Evolutionary conservation across 1,139 yeast genomes (phyloP).

Genomic region (Pichia sp.): DNA sequence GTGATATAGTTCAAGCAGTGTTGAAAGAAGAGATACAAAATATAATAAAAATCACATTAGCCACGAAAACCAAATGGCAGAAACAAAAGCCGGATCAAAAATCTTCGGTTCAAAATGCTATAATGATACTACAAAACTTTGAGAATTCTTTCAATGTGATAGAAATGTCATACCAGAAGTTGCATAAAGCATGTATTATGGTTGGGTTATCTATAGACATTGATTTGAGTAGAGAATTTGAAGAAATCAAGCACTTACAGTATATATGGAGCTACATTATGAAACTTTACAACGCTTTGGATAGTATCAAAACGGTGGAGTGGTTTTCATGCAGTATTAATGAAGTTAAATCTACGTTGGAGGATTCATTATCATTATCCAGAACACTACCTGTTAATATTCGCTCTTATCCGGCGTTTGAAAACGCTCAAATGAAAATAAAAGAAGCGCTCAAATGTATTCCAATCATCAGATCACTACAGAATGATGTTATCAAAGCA

Average conservation of each 20-base stretch:
- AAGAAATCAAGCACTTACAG: conserved; percentile 56
- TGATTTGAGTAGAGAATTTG: conserved; percentile 32
- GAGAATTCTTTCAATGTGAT: conserved; percentile 33
- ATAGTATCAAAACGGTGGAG: conserved; percentile 42
- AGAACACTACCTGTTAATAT: conserved; percentile 55
- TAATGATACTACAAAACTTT: conserved; percentile 42
- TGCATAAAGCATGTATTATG: conserved; percentile 41
- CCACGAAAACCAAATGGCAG: conserved; percentile 40
- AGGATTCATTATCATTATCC: conserved; percentile 45
- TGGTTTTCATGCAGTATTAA: conserved; percentile 55
- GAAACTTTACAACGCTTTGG: conserved; percentile 34
- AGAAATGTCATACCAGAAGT: conserved; percentile 27
- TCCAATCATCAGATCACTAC: conserved; percentile 46
- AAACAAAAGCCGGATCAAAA: conserved; percentile 42
- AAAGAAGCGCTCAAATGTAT: conserved; percentile 40
- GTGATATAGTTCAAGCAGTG: conserved; percentile 35
- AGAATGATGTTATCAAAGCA: conserved; percentile 53
- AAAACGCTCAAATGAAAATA: conserved; percentile 47
- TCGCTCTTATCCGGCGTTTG: conserved; percentile 69
- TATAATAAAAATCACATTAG: background rate
- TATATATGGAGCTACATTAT: conserved; percentile 66
- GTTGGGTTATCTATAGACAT: conserved; percentile 39
- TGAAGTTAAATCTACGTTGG: conserved; percentile 47
- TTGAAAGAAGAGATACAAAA: conserved; percentile 14
- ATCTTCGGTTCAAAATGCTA: conserved; percentile 48